Conservation (phyloP, 139 green algal species). For the Auxenochlorella pyrenoidosa region DNA sequence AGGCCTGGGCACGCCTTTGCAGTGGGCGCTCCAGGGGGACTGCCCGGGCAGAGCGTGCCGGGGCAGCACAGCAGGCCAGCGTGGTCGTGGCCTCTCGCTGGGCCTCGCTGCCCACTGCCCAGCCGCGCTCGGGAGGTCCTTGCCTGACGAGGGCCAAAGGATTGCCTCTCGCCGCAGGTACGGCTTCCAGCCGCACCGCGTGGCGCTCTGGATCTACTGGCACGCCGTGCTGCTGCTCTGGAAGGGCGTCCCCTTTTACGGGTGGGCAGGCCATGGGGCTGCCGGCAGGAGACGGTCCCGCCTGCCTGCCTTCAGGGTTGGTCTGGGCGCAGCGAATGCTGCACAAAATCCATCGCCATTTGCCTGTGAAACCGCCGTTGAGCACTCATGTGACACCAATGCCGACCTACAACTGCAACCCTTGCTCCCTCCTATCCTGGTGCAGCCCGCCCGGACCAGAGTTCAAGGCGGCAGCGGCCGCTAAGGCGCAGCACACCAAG, state of each 20-base stretch:
- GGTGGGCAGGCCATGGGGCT: not conserved
- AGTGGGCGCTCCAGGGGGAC: no score
- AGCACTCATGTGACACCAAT: no score
- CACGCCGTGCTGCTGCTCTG: slow-evolving; percentile 81
- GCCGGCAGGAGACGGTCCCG: not conserved
- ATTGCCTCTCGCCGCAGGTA: slow-evolving; percentile 54
- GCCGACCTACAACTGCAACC: no score
- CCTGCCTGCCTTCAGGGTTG: not conserved
- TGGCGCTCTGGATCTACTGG: slow-evolving; percentile 93
- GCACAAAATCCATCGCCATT: not conserved
- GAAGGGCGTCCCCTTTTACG: slow-evolving; percentile 77
- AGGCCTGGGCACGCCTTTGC: no score
- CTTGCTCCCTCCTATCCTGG: not conserved
- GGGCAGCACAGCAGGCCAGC: not conserved
- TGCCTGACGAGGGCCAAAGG: no score
- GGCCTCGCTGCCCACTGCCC: no score
- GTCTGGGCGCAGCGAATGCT: not conserved
- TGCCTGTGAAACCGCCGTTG: no score
- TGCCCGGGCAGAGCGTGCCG: not conserved
- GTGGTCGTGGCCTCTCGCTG: no score
- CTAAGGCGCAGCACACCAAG: slow-evolving; percentile 38
- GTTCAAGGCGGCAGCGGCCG: slow-evolving; percentile 29
- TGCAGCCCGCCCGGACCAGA: slow-evolving; percentile 49
- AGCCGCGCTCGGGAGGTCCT: no score
- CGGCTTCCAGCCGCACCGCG: slow-evolving; percentile 86